Base-by-base conservation (phyloP, 306 rosid species). In the Quercus rubra region DNA sequence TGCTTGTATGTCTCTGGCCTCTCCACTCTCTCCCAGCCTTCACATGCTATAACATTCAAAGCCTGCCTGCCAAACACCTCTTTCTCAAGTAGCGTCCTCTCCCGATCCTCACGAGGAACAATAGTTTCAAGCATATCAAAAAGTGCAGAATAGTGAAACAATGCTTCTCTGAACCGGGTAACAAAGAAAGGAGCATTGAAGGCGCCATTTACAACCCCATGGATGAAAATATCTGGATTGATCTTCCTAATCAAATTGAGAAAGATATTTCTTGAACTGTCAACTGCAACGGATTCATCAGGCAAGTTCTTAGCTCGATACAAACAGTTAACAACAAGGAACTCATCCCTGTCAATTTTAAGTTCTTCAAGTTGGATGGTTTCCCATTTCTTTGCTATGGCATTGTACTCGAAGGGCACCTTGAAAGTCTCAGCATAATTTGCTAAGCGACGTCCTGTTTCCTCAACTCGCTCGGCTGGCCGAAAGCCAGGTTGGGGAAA, bases 401-500 rank as follows among this genome's bases (percentile, higher is more conserved):
- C 90, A 78, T 78, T 85, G 49, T 89, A 96, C 91, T 96, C 97
- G 70, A 96, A 96, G 17, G 92, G 89, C 55, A 96, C 97, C 0
- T 86, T 62, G 74, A 96, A 96, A 28, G 55, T 55, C 77, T 91
- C 92, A 18, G 99, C 99, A 88, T 93, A 96, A 8, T 86, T 83
- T 20, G 90, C 88, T 76, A 96, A 85, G 62, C 99, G 94, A 71
- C 87, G 85, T 64, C 99, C 98, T 3, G 99, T 93, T 88, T 93
- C 99, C 75, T 86, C 87, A 46, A 96, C 82, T 87, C 96, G 82
- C 87, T 93, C 98, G 1, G 98, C 98, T 1, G 99, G 99, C 82
- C 98, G 90, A 77, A 96, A 96, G 62, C 99, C 99, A 17, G 97
- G 93, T 77, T 93, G 97, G 41, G 99, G 99, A 75, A 89, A 91